Evolutionary conservation across 257 asterid species (phyloP).

Genomic region (Eucommia ulmoides): DNA sequence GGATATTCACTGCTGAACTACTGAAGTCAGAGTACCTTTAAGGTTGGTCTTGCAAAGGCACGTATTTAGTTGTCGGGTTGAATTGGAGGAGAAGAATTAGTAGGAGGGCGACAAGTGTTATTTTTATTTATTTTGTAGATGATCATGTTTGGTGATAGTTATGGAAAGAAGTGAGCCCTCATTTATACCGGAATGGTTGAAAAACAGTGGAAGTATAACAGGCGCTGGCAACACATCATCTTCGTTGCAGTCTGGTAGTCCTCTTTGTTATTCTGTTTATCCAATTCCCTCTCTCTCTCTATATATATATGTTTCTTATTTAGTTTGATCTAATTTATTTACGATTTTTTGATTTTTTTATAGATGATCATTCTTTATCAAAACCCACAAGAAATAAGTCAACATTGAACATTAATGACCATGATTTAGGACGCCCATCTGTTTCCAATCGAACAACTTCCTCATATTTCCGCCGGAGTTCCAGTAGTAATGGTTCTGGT

Average conservation of each 20-base stretch:
- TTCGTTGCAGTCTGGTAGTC: slow-evolving; percentile 8
- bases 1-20: no score
- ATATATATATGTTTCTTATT: neutral
- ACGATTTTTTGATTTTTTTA: no score
- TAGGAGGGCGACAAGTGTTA: no score
- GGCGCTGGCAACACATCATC: slow-evolving; percentile 41
- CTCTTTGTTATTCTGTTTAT: neutral
- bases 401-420: neutral
- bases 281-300: neutral
- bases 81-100: no score
- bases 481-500: slow-evolving; percentile 11
- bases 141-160: slow-evolving; percentile 45
- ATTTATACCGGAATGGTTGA: slow-evolving; percentile 78
- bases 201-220: slow-evolving; percentile 45
- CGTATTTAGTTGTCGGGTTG: no score
- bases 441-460: neutral
- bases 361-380: neutral
- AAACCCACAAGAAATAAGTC: neutral
- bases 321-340: neutral
- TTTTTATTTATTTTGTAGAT: slow-evolving; percentile 4
- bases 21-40: no score
- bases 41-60: no score
- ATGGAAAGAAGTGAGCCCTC: slow-evolving; percentile 82
- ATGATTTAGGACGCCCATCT: neutral
- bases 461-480: neutral